Evolutionary conservation across 768 basidiomycete genomes (phyloP), one percentile per base, ranked within the genome.

Genomic region (Mycena alexandri): DNA sequence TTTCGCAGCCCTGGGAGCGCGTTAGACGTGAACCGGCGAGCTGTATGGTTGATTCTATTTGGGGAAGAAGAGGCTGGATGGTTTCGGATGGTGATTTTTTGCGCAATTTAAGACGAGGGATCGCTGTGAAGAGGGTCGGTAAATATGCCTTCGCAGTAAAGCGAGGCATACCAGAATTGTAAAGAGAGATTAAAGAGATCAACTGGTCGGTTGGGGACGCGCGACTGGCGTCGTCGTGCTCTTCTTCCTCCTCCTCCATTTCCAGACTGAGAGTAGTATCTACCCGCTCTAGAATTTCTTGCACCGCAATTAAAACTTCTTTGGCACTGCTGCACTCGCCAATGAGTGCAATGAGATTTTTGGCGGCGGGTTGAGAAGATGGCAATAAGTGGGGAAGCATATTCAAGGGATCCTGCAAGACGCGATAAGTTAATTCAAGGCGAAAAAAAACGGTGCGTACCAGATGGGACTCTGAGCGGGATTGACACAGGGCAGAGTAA

Each of bases 251-350:
- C 12, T 78, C 76, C 12, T 78, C 76, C 53, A 44, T 44, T 1
- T 72, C 71, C 34, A 74, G 73, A 13, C 51, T 66, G 19, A 79
- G 54, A 17, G 71, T 58, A 38, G 44, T 68, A 42, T 76, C 73
- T 8, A 86, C 56, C 10, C 76, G 78, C 69, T 86, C 86, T 22
- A 82, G 53, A 16, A 76, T 77, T 71, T 86, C 87, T 72, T 87
- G 84, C 8, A 77, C 76, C 2, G 82, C 81, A 42, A 88, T 82
- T 1, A 85, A 72, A 0, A 84, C 77, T 70, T 88, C 87, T 63
- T 83, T 86, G 0, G 86, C 75, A 19, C 81, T 79, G 21, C 81
- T 69, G 53, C 78, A 78, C 65, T 83, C 78, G 9, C 79, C 83
- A 22, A 87, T 75, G 48, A 84, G 71, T 2, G 78, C 67, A 9